These are phyloP conservation scores for Fusarium verrucosum DNA, from an alignment of 2,329 filamentous ascomycete genomes.

Conservation along the genomic window DNA sequence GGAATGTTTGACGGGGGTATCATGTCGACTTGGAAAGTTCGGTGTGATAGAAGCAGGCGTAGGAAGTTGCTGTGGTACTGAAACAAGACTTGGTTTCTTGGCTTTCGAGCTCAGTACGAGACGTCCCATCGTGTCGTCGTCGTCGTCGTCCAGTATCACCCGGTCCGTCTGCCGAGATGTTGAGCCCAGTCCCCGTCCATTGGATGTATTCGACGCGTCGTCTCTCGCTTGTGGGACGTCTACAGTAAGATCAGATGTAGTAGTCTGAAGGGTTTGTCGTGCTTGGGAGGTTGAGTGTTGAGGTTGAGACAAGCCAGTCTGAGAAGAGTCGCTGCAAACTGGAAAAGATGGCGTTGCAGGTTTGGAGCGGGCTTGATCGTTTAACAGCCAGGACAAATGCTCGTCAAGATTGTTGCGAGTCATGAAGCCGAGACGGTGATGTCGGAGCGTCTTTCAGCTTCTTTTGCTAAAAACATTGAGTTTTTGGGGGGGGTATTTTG, in stretches of 20 bases:
- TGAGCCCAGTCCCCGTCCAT: conserved; percentile 39
- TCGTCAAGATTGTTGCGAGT: conserved; percentile 69
- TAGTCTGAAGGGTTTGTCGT: conserved; percentile 2
- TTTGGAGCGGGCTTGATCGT: conserved; percentile 55
- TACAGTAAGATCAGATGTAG: neutral
- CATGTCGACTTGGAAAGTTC: conserved; percentile 29
- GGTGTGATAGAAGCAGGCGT: conserved; percentile 49
- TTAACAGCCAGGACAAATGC: conserved; percentile 67
- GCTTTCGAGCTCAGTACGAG: conserved; percentile 55
- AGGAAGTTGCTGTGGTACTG: conserved; percentile 52
- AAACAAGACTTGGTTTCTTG: conserved; percentile 57
- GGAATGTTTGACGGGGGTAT: conserved; percentile 18
- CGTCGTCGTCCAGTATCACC: conserved; percentile 42
- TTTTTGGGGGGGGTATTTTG: conserved; percentile 8
- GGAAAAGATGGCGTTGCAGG: conserved; percentile 53
- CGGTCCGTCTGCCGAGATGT: conserved; percentile 41
- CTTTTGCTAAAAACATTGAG: conserved; percentile 41
- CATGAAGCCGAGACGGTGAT: conserved; percentile 59
- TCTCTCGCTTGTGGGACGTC: conserved; percentile 1
- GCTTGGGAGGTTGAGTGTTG: conserved; percentile 25
- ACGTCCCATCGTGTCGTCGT: conserved; percentile 56
- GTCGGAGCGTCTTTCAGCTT: conserved; percentile 37
- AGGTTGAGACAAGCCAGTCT: conserved; percentile 42
- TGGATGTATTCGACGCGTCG: conserved; percentile 20
- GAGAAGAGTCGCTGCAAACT: conserved; percentile 43